These are phyloP conservation scores for Funneliformis mosseae DNA, from an alignment of 192 early-diverging fungal species.

Conservation along the genomic window DNA sequence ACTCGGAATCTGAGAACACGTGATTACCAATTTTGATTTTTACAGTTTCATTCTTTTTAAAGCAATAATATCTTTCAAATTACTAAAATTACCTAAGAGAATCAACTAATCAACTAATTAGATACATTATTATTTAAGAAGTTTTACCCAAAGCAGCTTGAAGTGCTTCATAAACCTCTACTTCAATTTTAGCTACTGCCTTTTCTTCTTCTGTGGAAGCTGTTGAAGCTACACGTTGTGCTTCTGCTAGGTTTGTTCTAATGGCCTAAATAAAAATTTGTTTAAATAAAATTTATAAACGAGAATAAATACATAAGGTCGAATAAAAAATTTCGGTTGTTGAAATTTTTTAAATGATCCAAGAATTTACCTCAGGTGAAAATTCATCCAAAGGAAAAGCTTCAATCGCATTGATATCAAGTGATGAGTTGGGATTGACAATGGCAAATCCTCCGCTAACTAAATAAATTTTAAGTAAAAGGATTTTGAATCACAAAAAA, in stretches of 20 bases:
- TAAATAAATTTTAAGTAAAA: slow-evolving; percentile 35
- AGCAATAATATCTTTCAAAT: too few relatives aligned
- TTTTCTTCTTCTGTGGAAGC: slow-evolving; percentile 76
- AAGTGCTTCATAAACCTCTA: slow-evolving; percentile 87
- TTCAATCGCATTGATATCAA: slow-evolving; percentile 98
- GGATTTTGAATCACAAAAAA: neutral
- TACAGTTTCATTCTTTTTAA: too few relatives aligned
- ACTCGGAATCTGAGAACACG: too few relatives aligned
- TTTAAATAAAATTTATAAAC: neutral
- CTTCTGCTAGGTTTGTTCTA: slow-evolving; percentile 76
- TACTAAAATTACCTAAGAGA: too few relatives aligned
- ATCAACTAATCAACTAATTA: too few relatives aligned
- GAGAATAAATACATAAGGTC: neutral
- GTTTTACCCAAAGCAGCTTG: slow-evolving; percentile 62
- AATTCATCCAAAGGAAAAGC: slow-evolving; percentile 88
- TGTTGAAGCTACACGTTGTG: slow-evolving; percentile 65
- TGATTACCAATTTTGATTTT: too few relatives aligned
- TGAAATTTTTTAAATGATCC: slow-evolving; percentile 2
- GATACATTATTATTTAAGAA: too few relatives aligned
- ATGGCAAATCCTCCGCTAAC: slow-evolving; percentile 95
- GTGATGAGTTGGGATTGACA: slow-evolving; percentile 93
- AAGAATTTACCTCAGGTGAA: slow-evolving; percentile 66
- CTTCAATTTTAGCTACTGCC: slow-evolving; percentile 80
- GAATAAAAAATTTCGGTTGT: neutral
- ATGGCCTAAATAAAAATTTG: slow-evolving; percentile 56